A percentile compares a stretch with the other conserved stretches of the same genome.
These are phyloP conservation scores for Phytophthora pinifolia DNA, from an alignment of 352 stramenopile genomes.

Conservation along the genomic window DNA sequence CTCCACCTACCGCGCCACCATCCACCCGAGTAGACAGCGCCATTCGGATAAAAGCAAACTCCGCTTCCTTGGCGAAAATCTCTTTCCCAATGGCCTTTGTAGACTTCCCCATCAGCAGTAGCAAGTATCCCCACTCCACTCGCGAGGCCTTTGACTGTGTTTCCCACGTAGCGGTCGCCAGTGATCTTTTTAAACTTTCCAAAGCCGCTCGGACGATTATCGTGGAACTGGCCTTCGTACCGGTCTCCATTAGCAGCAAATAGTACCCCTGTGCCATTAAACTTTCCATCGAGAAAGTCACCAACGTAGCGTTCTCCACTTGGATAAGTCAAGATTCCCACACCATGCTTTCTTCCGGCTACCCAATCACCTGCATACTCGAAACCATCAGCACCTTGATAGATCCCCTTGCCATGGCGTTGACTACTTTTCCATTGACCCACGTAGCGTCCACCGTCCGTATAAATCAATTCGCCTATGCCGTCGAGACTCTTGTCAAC, in stretches of 20 bases:
- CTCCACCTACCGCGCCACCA: conserved; percentile 67
- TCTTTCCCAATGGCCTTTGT: conserved; percentile 78
- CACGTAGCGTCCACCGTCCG: conserved; percentile 78
- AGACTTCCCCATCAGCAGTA: conserved; percentile 86
- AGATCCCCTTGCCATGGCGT: conserved; percentile 71
- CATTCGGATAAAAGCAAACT: conserved; percentile 79
- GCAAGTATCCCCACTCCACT: conserved; percentile 79
- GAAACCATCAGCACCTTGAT: conserved; percentile 49
- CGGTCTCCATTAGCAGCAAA: conserved; percentile 73
- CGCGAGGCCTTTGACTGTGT: conserved; percentile 58
- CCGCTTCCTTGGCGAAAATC: conserved; percentile 67
- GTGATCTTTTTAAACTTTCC: conserved; percentile 73
- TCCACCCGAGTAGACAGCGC: conserved; percentile 66
- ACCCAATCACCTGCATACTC: conserved; percentile 79
- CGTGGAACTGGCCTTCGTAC: conserved; percentile 75
- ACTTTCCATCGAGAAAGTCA: conserved; percentile 75
- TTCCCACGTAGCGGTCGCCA: conserved; percentile 67
- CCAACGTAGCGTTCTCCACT: conserved; percentile 89
- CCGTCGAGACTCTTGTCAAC: conserved; percentile 63
- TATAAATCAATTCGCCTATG: conserved; percentile 85
- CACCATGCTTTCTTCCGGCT: conserved; percentile 74
- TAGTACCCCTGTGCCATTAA: conserved; percentile 71
- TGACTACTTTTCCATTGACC: conserved; percentile 79
- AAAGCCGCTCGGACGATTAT: conserved; percentile 46
- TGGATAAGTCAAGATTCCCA: conserved; percentile 71